Conservation (phyloP, 2,329 filamentous ascomycete genomes). For the Albifimbria verrucaria region DNA sequence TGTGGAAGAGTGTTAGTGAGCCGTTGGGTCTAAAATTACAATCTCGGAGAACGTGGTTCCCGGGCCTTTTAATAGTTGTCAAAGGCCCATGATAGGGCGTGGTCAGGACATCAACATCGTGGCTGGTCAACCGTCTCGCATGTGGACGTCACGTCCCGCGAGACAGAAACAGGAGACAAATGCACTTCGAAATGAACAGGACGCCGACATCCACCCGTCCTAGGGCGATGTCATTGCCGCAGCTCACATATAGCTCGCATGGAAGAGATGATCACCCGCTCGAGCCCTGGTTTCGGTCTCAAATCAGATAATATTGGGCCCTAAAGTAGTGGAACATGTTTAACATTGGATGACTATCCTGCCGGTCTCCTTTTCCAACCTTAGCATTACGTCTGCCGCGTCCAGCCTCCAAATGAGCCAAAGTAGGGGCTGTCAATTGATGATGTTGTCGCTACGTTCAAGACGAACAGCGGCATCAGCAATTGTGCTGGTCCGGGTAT, state of each 20-base stretch:
- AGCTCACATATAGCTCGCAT: too few species aligned
- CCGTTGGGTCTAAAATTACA: too few species aligned
- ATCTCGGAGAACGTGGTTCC: too few species aligned
- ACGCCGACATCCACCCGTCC: constrained; percentile 43
- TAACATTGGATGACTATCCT: neutral
- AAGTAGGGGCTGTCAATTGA: too few species aligned
- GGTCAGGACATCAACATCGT: too few species aligned
- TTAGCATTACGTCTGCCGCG: neutral
- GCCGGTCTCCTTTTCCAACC: neutral
- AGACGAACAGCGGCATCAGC: too few species aligned
- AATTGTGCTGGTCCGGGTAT: too few species aligned
- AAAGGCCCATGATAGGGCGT: neutral
- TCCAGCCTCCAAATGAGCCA: neutral
- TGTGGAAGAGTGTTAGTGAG: constrained; percentile 1
- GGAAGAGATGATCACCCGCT: too few species aligned
- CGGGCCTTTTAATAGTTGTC: neutral
- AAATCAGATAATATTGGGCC: neutral
- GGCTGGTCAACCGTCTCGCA: too few species aligned
- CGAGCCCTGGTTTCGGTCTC: constrained; percentile 35
- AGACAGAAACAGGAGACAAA: neutral
- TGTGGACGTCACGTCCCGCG: too few species aligned
- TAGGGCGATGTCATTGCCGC: constrained; percentile 50
- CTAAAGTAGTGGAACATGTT: neutral
- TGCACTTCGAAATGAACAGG: neutral
- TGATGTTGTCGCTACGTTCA: too few species aligned